Percentiles rank a stretch among this genome's conserved stretches.
These are phyloP conservation scores for Xylariomycetidae sp. DNA, from an alignment of 2,329 filamentous ascomycete species.

Conservation along the genomic window DNA sequence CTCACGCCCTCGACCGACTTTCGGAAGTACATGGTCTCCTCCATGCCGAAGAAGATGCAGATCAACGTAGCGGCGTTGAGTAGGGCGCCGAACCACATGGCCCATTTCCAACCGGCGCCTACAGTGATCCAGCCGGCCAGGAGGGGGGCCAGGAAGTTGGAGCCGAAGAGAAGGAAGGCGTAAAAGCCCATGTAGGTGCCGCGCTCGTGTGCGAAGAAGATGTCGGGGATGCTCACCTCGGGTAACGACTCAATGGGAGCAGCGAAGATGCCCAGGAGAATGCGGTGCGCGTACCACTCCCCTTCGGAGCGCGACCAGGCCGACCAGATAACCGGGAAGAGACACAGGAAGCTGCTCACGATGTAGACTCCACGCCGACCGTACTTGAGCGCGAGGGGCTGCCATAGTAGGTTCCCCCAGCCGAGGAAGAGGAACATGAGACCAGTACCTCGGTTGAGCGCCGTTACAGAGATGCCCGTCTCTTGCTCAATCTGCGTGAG, in stretches of 20 bases:
- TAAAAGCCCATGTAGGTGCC: slow-evolving; percentile 24
- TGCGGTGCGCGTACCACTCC: slow-evolving; percentile 16
- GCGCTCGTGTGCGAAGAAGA: slow-evolving; percentile 24
- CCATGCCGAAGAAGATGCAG: slow-evolving; percentile 45
- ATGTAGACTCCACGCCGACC: slow-evolving; percentile 28
- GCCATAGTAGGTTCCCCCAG: slow-evolving; percentile 30
- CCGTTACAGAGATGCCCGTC: neutral
- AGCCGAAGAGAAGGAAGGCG: slow-evolving; percentile 21
- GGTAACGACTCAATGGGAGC: slow-evolving; percentile 20
- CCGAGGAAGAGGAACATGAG: slow-evolving; percentile 28
- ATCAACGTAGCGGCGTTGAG: slow-evolving; percentile 24
- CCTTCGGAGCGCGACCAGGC: slow-evolving; percentile 15
- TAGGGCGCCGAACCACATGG: slow-evolving; percentile 28
- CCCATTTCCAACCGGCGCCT: slow-evolving; percentile 26
- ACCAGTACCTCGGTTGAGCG: slow-evolving; percentile 13
- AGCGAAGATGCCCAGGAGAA: slow-evolving; percentile 24
- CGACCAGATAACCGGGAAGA: slow-evolving; percentile 9
- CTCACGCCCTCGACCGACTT: slow-evolving; percentile 7
- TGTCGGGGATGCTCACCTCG: slow-evolving; percentile 14
- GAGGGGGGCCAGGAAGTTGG: slow-evolving; percentile 28
- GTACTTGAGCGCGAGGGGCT: slow-evolving; percentile 26
- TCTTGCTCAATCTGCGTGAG: neutral
- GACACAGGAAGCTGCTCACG: slow-evolving; percentile 19
- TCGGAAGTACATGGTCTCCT: slow-evolving; percentile 47
- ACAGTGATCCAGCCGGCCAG: slow-evolving; percentile 30